These are phyloP conservation scores for Fraxinus floribunda DNA, from an alignment of 305 asterid species.

Conservation along the genomic window DNA sequence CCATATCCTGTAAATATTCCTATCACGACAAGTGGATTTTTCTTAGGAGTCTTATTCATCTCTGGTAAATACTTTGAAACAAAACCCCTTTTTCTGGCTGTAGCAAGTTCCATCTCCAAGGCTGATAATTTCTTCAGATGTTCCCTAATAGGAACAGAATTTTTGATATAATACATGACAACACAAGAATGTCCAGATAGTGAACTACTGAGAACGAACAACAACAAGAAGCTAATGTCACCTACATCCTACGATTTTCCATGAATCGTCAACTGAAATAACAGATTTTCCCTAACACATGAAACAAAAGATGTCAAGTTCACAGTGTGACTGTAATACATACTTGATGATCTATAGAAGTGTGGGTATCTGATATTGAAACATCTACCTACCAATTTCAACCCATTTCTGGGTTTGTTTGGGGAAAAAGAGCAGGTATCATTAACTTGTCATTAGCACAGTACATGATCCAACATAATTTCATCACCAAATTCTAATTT, in stretches of 20 bases:
- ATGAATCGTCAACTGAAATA: conserved; percentile 76
- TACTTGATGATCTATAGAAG: neutral
- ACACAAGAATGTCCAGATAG: conserved; percentile 8
- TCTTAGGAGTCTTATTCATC: conserved; percentile 36
- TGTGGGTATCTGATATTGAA: neutral
- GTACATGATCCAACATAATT: neutral
- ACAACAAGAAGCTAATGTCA: conserved; percentile 27
- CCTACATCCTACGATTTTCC: conserved; percentile 87
- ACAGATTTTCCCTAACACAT: conserved; percentile 59
- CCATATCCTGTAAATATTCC: conserved; percentile 78
- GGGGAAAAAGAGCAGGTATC: neutral
- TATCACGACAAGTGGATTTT: conserved; percentile 60
- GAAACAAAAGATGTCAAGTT: conserved; percentile 22
- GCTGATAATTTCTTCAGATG: conserved; percentile 64
- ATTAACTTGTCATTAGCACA: conserved; percentile 4
- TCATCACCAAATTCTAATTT: neutral
- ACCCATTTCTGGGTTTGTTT: neutral
- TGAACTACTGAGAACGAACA: conserved; percentile 15
- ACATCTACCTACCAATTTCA: neutral
- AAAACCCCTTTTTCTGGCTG: conserved; percentile 89
- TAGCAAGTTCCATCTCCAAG: conserved; percentile 76
- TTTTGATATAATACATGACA: conserved; percentile 10
- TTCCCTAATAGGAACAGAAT: conserved; percentile 55
- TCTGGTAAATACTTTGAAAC: conserved; percentile 52
- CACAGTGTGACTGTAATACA: neutral